These are phyloP conservation scores for Scorias spongiosa DNA, from an alignment of 2,329 filamentous ascomycete genomes.

Conservation along the genomic window DNA sequence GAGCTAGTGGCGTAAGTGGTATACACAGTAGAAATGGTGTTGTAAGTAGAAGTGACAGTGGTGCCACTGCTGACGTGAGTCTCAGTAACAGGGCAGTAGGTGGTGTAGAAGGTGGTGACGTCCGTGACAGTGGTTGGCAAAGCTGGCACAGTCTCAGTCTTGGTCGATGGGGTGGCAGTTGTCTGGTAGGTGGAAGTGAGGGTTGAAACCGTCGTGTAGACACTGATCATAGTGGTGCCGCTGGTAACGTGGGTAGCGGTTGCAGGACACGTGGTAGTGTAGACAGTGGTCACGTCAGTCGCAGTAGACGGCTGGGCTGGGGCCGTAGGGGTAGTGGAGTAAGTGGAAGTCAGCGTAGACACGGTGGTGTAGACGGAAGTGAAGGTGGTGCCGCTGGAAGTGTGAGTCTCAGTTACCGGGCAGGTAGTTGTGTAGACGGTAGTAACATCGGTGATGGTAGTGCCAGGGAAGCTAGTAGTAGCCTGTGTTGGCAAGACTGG, in stretches of 20 bases:
- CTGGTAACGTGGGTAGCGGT: constrained; percentile 4
- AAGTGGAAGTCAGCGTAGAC: constrained; percentile 17
- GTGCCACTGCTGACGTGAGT: constrained; percentile 5
- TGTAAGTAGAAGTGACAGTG: constrained; percentile 3
- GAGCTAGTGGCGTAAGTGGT: background rate
- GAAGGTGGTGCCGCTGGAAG: constrained; percentile 4
- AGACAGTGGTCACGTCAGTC: constrained; percentile 4
- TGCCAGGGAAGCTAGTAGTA: background rate
- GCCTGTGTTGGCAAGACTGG: background rate
- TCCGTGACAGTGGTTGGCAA: constrained; percentile 4
- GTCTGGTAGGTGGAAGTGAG: constrained; percentile 23
- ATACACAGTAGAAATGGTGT: background rate
- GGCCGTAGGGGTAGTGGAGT: constrained; percentile 22
- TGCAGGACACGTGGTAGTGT: constrained; percentile 4
- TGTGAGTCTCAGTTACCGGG: constrained; percentile 3
- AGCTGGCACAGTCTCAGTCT: background rate
- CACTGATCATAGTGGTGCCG: constrained; percentile 4
- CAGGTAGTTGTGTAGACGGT: constrained; percentile 6
- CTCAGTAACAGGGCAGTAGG: constrained; percentile 4
- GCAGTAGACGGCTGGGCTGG: background rate
- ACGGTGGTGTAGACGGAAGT: constrained; percentile 1
- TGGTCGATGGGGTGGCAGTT: constrained; percentile 13
- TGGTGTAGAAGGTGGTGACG: constrained; percentile 4
- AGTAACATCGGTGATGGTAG: constrained; percentile 4
- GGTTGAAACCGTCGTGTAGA: constrained; percentile 3